Evolutionary conservation across 768 basidiomycete genomes (phyloP), one percentile per base, ranked within the genome.

Genomic region (Lentinula guzmanii): DNA sequence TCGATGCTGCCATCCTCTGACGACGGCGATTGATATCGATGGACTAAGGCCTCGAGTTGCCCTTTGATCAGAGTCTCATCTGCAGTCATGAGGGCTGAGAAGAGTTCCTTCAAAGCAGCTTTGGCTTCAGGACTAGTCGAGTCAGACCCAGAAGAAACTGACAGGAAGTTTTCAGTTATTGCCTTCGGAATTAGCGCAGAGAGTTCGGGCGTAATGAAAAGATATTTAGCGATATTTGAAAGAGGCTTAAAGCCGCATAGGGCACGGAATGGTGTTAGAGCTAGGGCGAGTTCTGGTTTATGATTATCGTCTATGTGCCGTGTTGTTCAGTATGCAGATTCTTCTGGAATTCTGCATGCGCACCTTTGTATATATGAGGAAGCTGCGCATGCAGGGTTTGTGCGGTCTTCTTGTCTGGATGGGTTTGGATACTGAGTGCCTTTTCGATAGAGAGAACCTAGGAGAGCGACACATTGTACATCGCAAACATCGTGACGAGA

Each of bases 281-380:
- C 97, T 41, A 99, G 81, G n/a, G 95, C 94, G 93, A 99, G 96
- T 72, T 99, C 97, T 2, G 97, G 97, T 74, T 99, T 99, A 68
- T 99, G 97, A 70, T 98, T 98, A 5, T 86, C 84, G 72, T 99
- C 97, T 92, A 63, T 42, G 41, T 43, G 11, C 5, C 45, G 4
- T 16, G n/a, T 16, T 10, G 16, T 13, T 59, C 18, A 50, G 18
- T 9, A n/a, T 10, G 3, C 21, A 6, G 45, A 59, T 37, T 16
- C 31, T 15, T 45, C 13, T n/a, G 18, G 24, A 18, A 33, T 7
- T 16, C n/a, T 21, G 10, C 41, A 33, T 21, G 31, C 80, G 61
- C 67, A 91, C 95, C 95, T 77, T 95, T 97, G 78, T 99, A 99
- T 52, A 97, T 82, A 53, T 91, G 82, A 2, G 93, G 93, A 55